A percentile compares a stretch with the other conserved stretches of the same genome.
phyloP scores from a whole-genome alignment of 2,329 filamentous ascomycete species.

The Ophiostoma ips region DNA sequence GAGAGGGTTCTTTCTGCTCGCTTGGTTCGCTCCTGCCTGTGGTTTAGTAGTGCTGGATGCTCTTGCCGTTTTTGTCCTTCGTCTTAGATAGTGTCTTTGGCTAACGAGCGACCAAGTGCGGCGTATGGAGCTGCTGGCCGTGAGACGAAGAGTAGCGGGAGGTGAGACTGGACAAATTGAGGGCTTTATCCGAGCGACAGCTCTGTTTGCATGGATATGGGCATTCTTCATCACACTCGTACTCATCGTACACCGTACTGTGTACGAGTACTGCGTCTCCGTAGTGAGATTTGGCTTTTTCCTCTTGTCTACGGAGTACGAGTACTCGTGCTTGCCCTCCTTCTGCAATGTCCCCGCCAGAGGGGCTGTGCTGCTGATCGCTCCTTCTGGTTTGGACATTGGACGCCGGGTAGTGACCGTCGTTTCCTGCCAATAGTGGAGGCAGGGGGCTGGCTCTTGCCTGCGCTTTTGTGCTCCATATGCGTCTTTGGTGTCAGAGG shows the following conservation, averaged over 20 bases:
- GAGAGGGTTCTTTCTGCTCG: not conserved
- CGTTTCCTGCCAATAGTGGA: not conserved
- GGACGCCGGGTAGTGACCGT: not conserved
- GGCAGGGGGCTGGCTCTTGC: not conserved
- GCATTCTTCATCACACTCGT: too few relatives aligned
- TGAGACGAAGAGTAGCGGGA: not conserved
- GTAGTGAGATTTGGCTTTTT: not conserved
- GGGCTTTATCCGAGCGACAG: not conserved
- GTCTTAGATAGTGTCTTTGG: not conserved
- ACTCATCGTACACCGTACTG: too few relatives aligned
- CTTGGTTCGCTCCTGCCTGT: not conserved
- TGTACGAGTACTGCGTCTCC: too few relatives aligned
- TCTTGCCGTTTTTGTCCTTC: not conserved
- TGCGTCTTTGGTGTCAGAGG: too few relatives aligned
- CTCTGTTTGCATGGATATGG: too few relatives aligned
- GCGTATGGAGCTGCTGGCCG: too few relatives aligned
- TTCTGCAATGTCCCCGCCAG: not conserved
- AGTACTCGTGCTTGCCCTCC: not conserved
- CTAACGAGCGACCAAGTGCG: too few relatives aligned
- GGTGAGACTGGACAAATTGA: not conserved
- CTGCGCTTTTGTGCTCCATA: not conserved
- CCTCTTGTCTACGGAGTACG: too few relatives aligned
- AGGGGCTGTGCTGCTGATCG: constrained; percentile 2
- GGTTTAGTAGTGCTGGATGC: not conserved
- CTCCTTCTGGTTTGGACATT: not conserved